Conservation (phyloP, 139 green algal genomes). For the Chlorella sp. region DNA sequence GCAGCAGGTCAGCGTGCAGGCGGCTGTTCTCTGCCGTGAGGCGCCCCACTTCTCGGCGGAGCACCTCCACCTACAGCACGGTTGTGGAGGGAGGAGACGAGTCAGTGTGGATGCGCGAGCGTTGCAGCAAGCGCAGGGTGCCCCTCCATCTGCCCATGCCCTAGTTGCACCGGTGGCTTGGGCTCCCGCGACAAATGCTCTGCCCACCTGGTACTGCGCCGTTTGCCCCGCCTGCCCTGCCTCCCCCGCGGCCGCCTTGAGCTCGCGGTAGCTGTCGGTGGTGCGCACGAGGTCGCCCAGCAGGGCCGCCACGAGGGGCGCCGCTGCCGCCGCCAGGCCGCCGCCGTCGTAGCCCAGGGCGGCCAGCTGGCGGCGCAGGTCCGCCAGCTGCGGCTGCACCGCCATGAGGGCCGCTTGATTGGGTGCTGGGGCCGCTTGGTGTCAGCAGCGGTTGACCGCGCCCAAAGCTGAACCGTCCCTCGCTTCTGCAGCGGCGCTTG, state of each 20-base stretch:
- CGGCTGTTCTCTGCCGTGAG: slow-evolving; percentile 74
- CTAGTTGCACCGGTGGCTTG: too few relatives aligned
- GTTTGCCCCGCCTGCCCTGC: not conserved
- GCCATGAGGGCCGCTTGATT: too few relatives aligned
- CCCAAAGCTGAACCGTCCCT: too few relatives aligned
- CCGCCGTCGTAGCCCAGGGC: slow-evolving; percentile 8
- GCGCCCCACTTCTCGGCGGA: slow-evolving; percentile 59
- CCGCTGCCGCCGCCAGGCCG: not conserved
- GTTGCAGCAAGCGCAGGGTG: not conserved
- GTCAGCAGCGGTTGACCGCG: too few relatives aligned
- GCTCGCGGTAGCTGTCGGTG: not conserved
- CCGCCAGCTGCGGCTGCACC: not conserved
- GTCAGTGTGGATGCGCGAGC: not conserved
- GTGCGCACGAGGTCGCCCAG: slow-evolving; percentile 2
- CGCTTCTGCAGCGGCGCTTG: too few relatives aligned
- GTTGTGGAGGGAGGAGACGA: not conserved
- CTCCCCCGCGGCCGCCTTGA: not conserved
- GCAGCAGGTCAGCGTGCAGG: slow-evolving; percentile 74
- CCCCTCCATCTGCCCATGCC: not conserved
- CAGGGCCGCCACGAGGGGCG: slow-evolving; percentile 21
- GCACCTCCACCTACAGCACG: slow-evolving; percentile 64
- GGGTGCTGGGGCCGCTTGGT: too few relatives aligned
- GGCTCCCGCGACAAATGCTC: not conserved
- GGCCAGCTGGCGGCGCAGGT: slow-evolving; percentile 3
- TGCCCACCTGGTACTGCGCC: slow-evolving; percentile 10